Conservation (phyloP, 1,284 basidiomycete species). For the Ustilago esculenta region DNA sequence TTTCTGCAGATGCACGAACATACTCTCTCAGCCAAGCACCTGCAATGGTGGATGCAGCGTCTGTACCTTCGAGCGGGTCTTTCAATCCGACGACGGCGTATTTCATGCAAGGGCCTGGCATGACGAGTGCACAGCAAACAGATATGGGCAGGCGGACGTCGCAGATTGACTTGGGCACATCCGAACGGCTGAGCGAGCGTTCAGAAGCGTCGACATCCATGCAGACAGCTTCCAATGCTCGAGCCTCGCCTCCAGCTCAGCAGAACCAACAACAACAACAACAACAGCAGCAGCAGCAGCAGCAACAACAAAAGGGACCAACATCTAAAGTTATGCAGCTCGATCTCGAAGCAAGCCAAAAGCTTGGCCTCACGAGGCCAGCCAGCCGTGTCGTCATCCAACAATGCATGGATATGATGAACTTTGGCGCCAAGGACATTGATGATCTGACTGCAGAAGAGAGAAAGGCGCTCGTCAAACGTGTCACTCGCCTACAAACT, state of each 20-base stretch:
- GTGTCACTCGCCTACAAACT: conserved; percentile 25
- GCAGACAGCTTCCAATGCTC: neutral
- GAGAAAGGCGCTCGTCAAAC: conserved; percentile 18
- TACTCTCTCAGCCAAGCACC: conserved; percentile 5
- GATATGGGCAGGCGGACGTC: neutral
- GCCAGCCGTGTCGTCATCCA: conserved; percentile 24
- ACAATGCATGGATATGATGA: conserved; percentile 50
- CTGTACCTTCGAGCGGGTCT: neutral
- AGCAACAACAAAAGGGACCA: neutral
- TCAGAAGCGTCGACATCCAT: neutral
- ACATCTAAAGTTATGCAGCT: conserved; percentile 2
- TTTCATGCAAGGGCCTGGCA: neutral
- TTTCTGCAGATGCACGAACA: conserved; percentile 14
- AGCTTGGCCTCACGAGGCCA: conserved; percentile 18
- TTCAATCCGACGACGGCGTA: neutral
- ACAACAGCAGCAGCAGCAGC: conserved; percentile 5
- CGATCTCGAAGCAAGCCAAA: conserved; percentile 22
- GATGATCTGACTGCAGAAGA: conserved; percentile 12
- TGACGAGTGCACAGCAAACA: neutral
- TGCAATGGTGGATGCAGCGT: neutral
- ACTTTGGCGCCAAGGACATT: conserved; percentile 20
- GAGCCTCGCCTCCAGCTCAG: neutral
- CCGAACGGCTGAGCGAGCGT: neutral
- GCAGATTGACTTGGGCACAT: neutral
- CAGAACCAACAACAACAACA: conserved; percentile 1